Evolutionary conservation across 2,329 filamentous ascomycete genomes (phyloP).

Genomic region (Ophiostoma triangulosporum): DNA sequence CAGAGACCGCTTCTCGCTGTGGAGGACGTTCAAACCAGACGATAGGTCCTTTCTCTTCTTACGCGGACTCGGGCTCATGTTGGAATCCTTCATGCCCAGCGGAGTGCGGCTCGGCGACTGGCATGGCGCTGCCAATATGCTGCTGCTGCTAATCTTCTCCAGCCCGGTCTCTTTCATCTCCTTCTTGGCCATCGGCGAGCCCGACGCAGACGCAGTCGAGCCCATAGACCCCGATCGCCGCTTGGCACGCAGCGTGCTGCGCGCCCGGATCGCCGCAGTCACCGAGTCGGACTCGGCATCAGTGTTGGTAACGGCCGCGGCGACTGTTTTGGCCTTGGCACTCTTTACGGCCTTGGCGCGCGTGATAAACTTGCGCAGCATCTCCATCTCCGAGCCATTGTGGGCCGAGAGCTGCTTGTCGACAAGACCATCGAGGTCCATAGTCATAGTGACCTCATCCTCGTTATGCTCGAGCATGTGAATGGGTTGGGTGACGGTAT

Average conservation of each 20-base stretch:
- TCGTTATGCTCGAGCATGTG: slow-evolving; percentile 1
- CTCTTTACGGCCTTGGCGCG: slow-evolving; percentile 22
- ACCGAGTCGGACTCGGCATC: background rate
- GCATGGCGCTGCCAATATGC: slow-evolving; percentile 3
- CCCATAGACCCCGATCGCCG: slow-evolving; percentile 18
- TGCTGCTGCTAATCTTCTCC: background rate
- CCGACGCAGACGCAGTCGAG: slow-evolving; percentile 17
- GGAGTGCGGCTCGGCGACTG: slow-evolving; percentile 16
- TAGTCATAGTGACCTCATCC: slow-evolving; percentile 15
- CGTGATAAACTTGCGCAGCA: slow-evolving; percentile 23
- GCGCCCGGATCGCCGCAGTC: background rate
- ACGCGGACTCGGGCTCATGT: slow-evolving; percentile 24
- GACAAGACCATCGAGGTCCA: slow-evolving; percentile 7
- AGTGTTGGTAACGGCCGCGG: slow-evolving; percentile 7
- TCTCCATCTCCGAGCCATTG: slow-evolving; percentile 22
- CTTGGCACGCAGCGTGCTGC: slow-evolving; percentile 10
- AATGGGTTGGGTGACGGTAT: slow-evolving; percentile 10
- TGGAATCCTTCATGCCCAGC: slow-evolving; percentile 23
- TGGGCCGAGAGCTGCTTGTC: slow-evolving; percentile 12
- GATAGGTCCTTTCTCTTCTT: slow-evolving; percentile 24
- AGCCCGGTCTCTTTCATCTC: slow-evolving; percentile 4
- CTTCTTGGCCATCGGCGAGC: slow-evolving; percentile 19
- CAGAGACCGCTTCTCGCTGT: background rate
- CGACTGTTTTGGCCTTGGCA: slow-evolving; percentile 20
- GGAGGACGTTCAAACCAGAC: background rate